Percentiles rank a stretch among this genome's conserved stretches.
phyloP scores from a whole-genome alignment of 306 rosid species.

The Aeschynomene evenia region DNA sequence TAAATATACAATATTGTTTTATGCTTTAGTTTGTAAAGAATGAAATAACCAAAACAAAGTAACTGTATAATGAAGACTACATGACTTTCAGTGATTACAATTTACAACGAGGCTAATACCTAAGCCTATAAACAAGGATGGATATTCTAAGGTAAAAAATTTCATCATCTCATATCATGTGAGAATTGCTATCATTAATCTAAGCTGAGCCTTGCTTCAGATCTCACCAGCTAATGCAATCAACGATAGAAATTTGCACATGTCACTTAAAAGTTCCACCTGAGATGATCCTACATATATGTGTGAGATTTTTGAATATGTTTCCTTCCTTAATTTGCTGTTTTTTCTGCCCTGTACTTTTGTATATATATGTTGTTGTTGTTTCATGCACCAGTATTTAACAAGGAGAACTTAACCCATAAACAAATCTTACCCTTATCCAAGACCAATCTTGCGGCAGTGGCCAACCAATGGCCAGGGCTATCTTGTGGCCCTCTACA shows the following conservation, averaged over 20 bases:
- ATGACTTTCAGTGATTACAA: not conserved
- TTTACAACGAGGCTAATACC: conserved; percentile 21
- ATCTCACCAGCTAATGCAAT: too few species aligned
- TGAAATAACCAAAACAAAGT: not conserved
- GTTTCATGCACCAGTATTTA: conserved; percentile 43
- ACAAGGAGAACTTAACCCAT: conserved; percentile 71
- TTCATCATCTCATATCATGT: too few species aligned
- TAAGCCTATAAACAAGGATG: conserved; percentile 13
- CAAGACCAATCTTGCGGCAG: conserved; percentile 71
- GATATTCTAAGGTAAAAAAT: too few species aligned
- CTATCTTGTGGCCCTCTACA: conserved; percentile 75
- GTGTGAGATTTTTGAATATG: not conserved
- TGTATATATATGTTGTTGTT: not conserved
- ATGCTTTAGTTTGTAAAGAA: conserved; percentile 3
- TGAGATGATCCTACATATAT: too few species aligned
- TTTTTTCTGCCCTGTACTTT: not conserved
- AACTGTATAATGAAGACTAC: not conserved
- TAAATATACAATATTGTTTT: conserved; percentile 1
- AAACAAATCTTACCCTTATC: conserved; percentile 77
- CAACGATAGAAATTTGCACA: too few species aligned
- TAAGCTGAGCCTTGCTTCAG: too few species aligned
- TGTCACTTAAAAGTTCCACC: too few species aligned
- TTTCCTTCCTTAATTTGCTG: not conserved
- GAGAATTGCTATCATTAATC: too few species aligned
- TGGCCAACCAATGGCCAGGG: conserved; percentile 94